Evolutionary conservation across 1,284 basidiomycete species (phyloP), one percentile per base, ranked within the genome.

Genomic region (Phlebopus sp.): DNA sequence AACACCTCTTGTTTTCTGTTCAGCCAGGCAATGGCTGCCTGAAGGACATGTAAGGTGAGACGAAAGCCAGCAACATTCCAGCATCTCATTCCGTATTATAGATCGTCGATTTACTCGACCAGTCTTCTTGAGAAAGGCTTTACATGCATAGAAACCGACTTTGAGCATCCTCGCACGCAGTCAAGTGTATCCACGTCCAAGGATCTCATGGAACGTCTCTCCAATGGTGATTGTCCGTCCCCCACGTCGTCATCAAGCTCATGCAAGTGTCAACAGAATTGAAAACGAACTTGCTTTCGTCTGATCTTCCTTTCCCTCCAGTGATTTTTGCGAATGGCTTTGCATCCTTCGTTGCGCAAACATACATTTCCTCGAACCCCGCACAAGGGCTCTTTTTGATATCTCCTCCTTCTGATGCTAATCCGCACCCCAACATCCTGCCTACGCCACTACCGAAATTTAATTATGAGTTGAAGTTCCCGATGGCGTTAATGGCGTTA

Each of bases 341-440:
- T 29, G 73, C 73, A 11, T 74, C 76, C 42, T 68, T 86, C 39
- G 75, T 87, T 44, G 76, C 80, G 9, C 82, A 87, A 60, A 73
- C 79, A 11, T 86, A 84, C 60, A 76, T 87, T 47, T 83, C 79
- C 7, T 84, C 81, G 29, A 66, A 83, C 57, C 81, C 82, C 1
- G 82, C 81, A 2, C 71, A 72, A 9, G 84, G 75, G 0, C 68
- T 87, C 37, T 72, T 84, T 36, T 69, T 87, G 21, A 73, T 84
- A 32, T 75, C 78, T 25, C 84, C 79, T 3, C 50, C 70, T 27
- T 70, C 72, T 14, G 78, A 76, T 50, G 58, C 58, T 13, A 62
- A 65, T 18, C 52, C 75, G 7, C 42, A 60, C 11, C 47, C 55
- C 18, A 49, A 44, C 34, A 50, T 66, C 18, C 64, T 81, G 7